Conservation (phyloP, 768 basidiomycete genomes). For the Lactarius pseudohatsudake region DNA sequence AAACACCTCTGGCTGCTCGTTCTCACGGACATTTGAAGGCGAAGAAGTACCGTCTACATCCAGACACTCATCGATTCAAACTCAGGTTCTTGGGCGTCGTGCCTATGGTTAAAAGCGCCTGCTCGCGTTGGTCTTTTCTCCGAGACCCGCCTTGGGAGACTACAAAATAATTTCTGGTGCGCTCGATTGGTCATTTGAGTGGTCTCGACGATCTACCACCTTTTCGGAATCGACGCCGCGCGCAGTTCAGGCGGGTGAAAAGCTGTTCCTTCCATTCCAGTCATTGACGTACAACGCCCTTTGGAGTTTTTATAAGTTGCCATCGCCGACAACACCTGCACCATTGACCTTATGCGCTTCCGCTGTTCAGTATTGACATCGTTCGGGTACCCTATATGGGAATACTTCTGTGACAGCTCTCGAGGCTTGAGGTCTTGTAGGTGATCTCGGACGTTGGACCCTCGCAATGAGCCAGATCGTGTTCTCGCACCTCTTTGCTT, state of each 20-base stretch:
- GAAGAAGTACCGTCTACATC: background rate
- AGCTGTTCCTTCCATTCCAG: background rate
- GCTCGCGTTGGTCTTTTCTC: too few relatives aligned
- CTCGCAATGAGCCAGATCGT: too few relatives aligned
- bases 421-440: too few relatives aligned
- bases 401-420: too few relatives aligned
- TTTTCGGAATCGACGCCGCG: slow-evolving; percentile 2
- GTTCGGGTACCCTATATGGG: too few relatives aligned
- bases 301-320: background rate
- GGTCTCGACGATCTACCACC: background rate
- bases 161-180: background rate
- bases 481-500: too few relatives aligned
- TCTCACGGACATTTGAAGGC: background rate
- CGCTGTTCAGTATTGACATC: too few relatives aligned
- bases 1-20: background rate
- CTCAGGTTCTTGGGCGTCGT: background rate
- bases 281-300: background rate
- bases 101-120: background rate
- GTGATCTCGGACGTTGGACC: too few relatives aligned
- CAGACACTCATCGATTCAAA: background rate
- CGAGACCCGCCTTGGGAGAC: too few relatives aligned
- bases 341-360: too few relatives aligned
- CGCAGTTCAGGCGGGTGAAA: background rate
- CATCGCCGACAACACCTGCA: background rate
- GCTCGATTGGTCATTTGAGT: background rate